Base-by-base conservation (phyloP, 805 yeast species). In the Myxozyma sirexii region DNA sequence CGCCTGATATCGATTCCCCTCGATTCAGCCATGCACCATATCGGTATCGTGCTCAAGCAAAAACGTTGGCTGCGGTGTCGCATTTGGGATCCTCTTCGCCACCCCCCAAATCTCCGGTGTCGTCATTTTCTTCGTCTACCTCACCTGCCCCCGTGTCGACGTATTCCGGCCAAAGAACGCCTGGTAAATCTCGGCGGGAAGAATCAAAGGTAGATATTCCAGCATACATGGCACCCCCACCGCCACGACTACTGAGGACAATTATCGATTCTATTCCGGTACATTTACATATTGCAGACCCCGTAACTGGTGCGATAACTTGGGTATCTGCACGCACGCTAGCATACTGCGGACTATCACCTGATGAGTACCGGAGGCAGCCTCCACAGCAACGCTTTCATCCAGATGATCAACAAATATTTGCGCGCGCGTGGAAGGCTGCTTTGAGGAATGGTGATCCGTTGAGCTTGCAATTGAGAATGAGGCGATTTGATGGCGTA, bases 201-300 rank as follows among this genome's bases (percentile, higher is more conserved):
- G 51, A 44, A 4, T 23, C 56, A 6, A 29, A 8, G 17, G 17
- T n/a, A 7, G 31, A 42, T n/a, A 39, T 8, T 15, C 29, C 3
- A 2, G 6, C 55, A 13, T 17, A 31, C 17, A 60, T 60, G 64
- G 24, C 44, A 17, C 48, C 55, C 8, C 61, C 59, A 10, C 47
- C 64, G 37, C 61, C 59, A 13, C 49, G 50, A 19, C 43, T 72
- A 13, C 60, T 72, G 47, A 46, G 69, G 12, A 68, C 71, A 8
- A 69, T 72, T 8, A 69, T 72, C 31, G 74, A 72, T 54, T 71
- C 74, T 3, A 70, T 71, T 35, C 75, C 75, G 1, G 71, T 72
- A 12, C 74, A 71, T 52, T 68, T 72, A n/a, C 69, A 63, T 56
- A 69, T 69, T 29, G 73, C 72, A 4, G 70, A 68, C 47, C 73